phyloP scores from a whole-genome alignment of 2,329 filamentous ascomycete genomes.

The Pestalotiopsis sp. region DNA sequence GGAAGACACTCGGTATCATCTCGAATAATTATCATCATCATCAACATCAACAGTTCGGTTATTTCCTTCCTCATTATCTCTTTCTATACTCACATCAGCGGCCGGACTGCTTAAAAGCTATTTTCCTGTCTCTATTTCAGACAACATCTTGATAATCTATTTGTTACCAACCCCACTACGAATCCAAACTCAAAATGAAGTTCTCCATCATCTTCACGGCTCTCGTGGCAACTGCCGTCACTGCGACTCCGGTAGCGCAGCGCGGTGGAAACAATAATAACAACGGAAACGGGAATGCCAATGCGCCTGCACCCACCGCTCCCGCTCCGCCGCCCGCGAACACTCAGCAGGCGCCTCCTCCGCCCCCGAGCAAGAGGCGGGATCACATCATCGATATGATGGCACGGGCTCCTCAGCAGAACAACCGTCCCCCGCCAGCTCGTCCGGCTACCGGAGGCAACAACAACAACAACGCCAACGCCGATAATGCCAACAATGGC shows the following conservation, averaged over 20 bases:
- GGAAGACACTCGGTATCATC: background rate
- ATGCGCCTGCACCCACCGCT: background rate
- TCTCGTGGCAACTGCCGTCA: constrained; percentile 4
- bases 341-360: background rate
- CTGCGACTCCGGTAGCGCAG: constrained; percentile 9
- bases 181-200: background rate
- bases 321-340: background rate
- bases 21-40: background rate
- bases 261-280: background rate
- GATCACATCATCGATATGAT: background rate
- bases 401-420: background rate
- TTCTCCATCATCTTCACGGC: constrained; percentile 7
- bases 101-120: background rate
- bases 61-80: background rate
- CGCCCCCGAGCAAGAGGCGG: background rate
- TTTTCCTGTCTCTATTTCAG: background rate
- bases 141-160: background rate
- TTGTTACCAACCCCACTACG: background rate
- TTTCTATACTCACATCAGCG: background rate
- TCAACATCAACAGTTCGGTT: background rate
- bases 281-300: background rate
- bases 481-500: background rate
- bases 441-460: background rate
- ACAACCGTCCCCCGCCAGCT: background rate
- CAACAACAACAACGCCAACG: background rate